Evolutionary conservation across 163 green algal genomes (phyloP), one percentile per base, ranked within the genome.

Genomic region (Prototheca stagnorum): DNA sequence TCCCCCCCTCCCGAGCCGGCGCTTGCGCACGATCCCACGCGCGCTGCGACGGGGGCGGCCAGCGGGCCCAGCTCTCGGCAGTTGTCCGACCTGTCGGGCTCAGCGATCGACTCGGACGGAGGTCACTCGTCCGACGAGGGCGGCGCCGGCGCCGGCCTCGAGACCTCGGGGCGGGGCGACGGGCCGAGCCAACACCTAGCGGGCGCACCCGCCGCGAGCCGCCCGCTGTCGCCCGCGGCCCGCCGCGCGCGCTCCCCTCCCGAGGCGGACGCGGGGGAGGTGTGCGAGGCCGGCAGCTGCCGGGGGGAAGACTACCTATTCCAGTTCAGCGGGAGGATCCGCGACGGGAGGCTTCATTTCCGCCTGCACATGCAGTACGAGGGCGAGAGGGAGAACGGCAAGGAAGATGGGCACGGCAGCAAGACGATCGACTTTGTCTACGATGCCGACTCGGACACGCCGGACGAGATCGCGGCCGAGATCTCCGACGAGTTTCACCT

Each of bases 231-330:
- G 33, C n/a, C 4, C 34, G 4, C 17, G 21, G 15, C 24, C 35
- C 8, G 34, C 35, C 21, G 7, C 36, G 8, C 34, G 23, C 16
- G 29, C 11, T 39, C 48, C 36, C n/a, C 15, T 15, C 28, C 41
- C 7, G 29, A 50, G 28, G 39, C 43, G 22, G 53, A 60, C 11
- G 47, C 43, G 20, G 29, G 49, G 37, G 45, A 50, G 2, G 60
- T 49, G 15, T 78, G 77, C 44, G 65, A 72, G 4, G 75, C 75
- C 14, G 79, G 78, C 26, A 78, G 76, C 49, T 70, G 93, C 35
- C 65, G 76, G 2, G 84, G 84, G 3, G 83, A 93, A 60, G 84
- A 94, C 71, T 92, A 86, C 61, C 78, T 77, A 51, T 94, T 94
- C 61, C 68, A 78, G 52, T 88, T 93, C 45, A 67, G 55, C 17